Percentiles rank a stretch among this genome's conserved stretches.
phyloP scores from a whole-genome alignment of 2,329 filamentous ascomycete genomes.

The Ophiostoma himal-ulmi region DNA sequence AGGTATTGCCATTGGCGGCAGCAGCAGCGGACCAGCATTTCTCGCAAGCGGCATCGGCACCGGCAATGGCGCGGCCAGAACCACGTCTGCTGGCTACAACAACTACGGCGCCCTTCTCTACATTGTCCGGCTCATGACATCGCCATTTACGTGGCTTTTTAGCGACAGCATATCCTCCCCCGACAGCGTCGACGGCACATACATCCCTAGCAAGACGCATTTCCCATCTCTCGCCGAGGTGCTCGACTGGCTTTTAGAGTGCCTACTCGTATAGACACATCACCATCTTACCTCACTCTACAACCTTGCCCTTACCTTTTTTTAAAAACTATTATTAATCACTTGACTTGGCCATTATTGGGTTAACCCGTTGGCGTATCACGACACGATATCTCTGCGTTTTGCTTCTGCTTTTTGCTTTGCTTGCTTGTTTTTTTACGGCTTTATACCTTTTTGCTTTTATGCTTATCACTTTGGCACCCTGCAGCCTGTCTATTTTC shows the following conservation, averaged over 20 bases:
- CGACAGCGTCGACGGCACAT: neutral
- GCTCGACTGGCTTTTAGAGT: conserved; percentile 44
- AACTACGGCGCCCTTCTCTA: neutral
- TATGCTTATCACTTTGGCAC: neutral
- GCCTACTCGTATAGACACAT: conserved; percentile 35
- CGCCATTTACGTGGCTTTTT: neutral
- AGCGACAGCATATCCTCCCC: neutral
- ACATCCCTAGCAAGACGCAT: neutral
- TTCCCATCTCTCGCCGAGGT: conserved; percentile 39
- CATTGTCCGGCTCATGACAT: neutral
- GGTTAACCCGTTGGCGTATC: neutral
- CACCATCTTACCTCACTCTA: neutral
- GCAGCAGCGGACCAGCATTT: conserved; percentile 7
- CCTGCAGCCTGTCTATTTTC: neutral
- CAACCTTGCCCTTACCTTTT: neutral
- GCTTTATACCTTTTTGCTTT: conserved; percentile 11
- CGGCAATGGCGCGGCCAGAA: neutral
- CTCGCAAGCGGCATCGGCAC: neutral
- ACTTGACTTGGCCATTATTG: neutral
- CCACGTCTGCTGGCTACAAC: neutral
- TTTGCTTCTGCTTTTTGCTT: neutral
- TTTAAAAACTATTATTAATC: neutral
- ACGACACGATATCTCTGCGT: neutral
- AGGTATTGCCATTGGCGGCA: conserved; percentile 37
- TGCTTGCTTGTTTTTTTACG: neutral